A percentile compares a stretch with the other conserved stretches of the same genome.
phyloP scores from a whole-genome alignment of 805 yeast genomes.

The Jamesozyma hellenica region DNA sequence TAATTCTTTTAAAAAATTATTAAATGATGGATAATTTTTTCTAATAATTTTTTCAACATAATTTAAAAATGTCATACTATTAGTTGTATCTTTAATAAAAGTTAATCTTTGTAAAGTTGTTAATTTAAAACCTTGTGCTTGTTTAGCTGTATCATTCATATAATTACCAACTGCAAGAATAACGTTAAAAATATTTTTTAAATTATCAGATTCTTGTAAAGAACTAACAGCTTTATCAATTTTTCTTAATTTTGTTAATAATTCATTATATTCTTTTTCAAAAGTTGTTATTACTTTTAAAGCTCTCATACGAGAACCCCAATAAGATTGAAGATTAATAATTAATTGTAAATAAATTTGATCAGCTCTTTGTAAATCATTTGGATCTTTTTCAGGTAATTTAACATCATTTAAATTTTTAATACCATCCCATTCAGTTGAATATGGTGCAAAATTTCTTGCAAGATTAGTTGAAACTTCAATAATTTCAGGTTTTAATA shows the following conservation, averaged over 20 bases:
- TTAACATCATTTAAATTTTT: constrained; percentile 32
- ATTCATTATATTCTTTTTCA: constrained; percentile 69
- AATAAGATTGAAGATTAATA: constrained; percentile 75
- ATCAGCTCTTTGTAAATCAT: constrained; percentile 78
- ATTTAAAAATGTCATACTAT: constrained; percentile 81
- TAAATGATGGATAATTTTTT: constrained; percentile 69
- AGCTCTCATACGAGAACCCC: constrained; percentile 88
- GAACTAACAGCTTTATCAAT: constrained; percentile 67
- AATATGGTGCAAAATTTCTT: constrained; percentile 70
- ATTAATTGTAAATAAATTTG: constrained; percentile 72
- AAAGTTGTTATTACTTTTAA: constrained; percentile 56
- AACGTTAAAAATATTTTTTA: constrained; percentile 67
- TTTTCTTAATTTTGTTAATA: constrained; percentile 53
- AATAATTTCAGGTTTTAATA: constrained; percentile 61
- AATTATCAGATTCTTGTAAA: constrained; percentile 53
- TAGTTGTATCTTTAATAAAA: constrained; percentile 81
- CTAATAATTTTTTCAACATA: constrained; percentile 87
- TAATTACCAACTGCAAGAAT: constrained; percentile 89
- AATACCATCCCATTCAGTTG: constrained; percentile 52
- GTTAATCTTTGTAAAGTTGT: constrained; percentile 83
- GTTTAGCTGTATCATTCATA: constrained; percentile 89
- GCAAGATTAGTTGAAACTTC: constrained; percentile 66
- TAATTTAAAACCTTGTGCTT: constrained; percentile 85
- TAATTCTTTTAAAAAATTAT: constrained; percentile 65
- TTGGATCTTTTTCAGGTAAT: constrained; percentile 59